Evolutionary conservation across 139 green algal species (phyloP), one percentile per base, ranked within the genome.

Genomic region (Chlamydomonas eustigma): DNA sequence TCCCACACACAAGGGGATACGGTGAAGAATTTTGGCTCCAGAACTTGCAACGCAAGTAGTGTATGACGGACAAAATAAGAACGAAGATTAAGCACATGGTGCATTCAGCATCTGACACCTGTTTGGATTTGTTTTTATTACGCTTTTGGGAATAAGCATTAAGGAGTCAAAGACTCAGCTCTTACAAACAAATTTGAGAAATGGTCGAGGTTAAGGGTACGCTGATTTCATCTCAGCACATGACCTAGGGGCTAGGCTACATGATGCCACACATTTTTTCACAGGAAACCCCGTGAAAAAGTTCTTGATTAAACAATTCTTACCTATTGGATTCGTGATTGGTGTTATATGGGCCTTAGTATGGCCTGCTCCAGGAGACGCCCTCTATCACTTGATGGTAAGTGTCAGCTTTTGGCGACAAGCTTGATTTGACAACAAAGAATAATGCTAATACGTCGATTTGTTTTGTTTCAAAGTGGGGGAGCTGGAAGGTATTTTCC

Each of bases 241-340:
- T 58, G 44, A 18, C 12, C 44, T 58, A 18, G 18, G 12, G 44
- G 18, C 18, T 58, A 58, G 44, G 44, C 44, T 58, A 58, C 18
- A 58, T 28, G 12, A 28, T 18, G 44, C 44, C 44, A 28, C 18
- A 58, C 44, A 58, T 58, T 58, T 58, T 58, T 18, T 58, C 25
- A 64, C 18, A 33, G 25, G 33, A 63, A n/a, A 25, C 8, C 77
- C 77, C 3, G 8, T 80, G 12, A 85, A 84, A 50, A 81, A 78
- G 37, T 89, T 85, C 36, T 51, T 87, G 1, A 75, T 86, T 8
- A 87, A 90, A 76, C 80, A 90, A 28, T 85, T 84, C 44, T 52
- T 90, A n/a, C 83, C 78, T 1, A 32, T 88, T 1, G 85, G 85
- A 8, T 89, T 37, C 64, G 78, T 73, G 18, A 37, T 58, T 35